Evolutionary conservation across 78 protist genomes (phyloP).

Genomic region (Ministeria vibrans): DNA sequence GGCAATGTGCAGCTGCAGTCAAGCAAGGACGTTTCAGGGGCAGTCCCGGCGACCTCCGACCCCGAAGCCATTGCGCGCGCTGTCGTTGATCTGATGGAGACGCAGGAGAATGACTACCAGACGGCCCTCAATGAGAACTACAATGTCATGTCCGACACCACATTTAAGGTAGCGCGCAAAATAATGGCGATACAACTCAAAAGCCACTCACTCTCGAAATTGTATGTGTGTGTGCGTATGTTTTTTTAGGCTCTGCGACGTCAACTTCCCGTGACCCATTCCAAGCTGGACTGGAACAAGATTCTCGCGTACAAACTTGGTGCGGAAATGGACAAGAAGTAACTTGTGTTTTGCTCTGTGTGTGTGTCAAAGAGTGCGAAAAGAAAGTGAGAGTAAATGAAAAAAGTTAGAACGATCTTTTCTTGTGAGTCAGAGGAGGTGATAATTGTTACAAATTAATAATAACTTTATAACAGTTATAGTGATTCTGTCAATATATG

Average conservation of each 20-base stretch:
- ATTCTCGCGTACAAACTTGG: conserved; percentile 28
- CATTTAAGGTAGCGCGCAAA: too few species aligned
- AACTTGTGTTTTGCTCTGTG: too few species aligned
- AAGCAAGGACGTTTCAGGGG: conserved; percentile 10
- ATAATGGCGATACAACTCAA: too few species aligned
- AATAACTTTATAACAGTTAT: too few species aligned
- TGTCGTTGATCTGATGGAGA: neutral
- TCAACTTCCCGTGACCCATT: conserved; percentile 33
- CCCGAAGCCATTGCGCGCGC: neutral
- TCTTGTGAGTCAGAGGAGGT: too few species aligned
- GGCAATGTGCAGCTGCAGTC: conserved; percentile 56
- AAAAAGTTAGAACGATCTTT: too few species aligned
- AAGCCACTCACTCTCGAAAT: too few species aligned
- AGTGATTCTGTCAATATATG: too few species aligned
- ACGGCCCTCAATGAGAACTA: conserved; percentile 36
- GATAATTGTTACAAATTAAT: too few species aligned
- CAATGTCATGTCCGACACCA: conserved; percentile 21
- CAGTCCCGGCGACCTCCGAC: neutral
- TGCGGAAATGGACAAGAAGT: conserved; percentile 13
- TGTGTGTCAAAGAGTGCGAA: too few species aligned
- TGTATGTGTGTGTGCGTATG: too few species aligned
- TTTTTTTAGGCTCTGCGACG: conserved; percentile 43
- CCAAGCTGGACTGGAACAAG: conserved; percentile 37
- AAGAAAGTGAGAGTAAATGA: too few species aligned
- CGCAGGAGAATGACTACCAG: conserved; percentile 28